These are phyloP conservation scores for Barnettozyma vustinii DNA, from an alignment of 805 yeast genomes.

Conservation along the genomic window DNA sequence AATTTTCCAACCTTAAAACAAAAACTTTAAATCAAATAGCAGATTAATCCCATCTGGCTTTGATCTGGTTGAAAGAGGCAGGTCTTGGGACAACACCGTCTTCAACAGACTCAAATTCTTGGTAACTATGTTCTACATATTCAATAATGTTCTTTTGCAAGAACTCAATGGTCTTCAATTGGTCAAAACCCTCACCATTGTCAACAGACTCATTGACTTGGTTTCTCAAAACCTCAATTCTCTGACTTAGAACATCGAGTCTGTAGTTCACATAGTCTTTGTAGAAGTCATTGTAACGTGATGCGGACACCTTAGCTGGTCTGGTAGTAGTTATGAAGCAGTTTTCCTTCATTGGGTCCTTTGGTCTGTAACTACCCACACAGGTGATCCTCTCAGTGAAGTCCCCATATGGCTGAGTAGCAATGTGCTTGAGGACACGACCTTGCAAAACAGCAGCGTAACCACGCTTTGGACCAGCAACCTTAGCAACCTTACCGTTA, in stretches of 20 bases:
- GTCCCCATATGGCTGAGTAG: slow-evolving; percentile 36
- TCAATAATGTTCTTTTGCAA: slow-evolving; percentile 24
- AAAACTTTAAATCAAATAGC: not conserved
- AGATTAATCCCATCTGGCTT: slow-evolving; percentile 3
- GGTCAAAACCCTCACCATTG: slow-evolving; percentile 31
- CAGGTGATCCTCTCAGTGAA: slow-evolving; percentile 37
- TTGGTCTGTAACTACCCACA: slow-evolving; percentile 39
- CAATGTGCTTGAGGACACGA: slow-evolving; percentile 40
- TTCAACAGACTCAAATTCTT: slow-evolving; percentile 32
- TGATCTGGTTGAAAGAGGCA: slow-evolving; percentile 15
- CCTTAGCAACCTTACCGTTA: slow-evolving; percentile 21
- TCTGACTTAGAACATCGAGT: slow-evolving; percentile 29
- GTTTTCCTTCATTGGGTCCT: slow-evolving; percentile 32
- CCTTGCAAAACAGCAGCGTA: slow-evolving; percentile 47
- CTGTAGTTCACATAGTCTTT: slow-evolving; percentile 37
- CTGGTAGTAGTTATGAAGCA: slow-evolving; percentile 38
- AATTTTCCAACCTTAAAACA: no score
- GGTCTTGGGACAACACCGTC: slow-evolving; percentile 25
- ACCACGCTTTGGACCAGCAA: slow-evolving; percentile 41
- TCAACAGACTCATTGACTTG: slow-evolving; percentile 20
- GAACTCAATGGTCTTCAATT: slow-evolving; percentile 30
- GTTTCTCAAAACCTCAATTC: slow-evolving; percentile 26
- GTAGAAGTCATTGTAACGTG: slow-evolving; percentile 34
- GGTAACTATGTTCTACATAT: slow-evolving; percentile 29
- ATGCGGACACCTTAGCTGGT: slow-evolving; percentile 33